Percentiles rank a stretch among this genome's conserved stretches.
Evolutionary conservation across 225 moss, liverwort and hornwort species (phyloP).

Genomic region (Polytrichum formosum): DNA sequence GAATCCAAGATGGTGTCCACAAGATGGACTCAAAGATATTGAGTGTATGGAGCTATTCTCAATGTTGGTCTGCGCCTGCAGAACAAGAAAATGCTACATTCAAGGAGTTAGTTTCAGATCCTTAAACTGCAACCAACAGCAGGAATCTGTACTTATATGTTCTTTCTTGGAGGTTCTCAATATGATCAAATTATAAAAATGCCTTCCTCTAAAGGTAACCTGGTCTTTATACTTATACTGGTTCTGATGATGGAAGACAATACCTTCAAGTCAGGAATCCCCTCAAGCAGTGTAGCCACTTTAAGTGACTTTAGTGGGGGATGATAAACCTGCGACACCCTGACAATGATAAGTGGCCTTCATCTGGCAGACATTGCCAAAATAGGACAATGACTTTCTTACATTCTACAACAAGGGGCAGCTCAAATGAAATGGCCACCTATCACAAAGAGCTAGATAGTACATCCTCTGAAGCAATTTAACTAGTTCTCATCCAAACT

Average conservation of each 20-base stretch:
- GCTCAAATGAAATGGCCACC: too few species aligned
- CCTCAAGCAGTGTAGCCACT: constrained; percentile 53
- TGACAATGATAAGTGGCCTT: not conserved
- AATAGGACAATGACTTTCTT: too few species aligned
- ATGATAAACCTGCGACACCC: constrained; percentile 60
- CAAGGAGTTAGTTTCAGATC: too few species aligned
- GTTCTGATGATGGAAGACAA: constrained; percentile 2
- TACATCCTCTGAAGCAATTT: not conserved
- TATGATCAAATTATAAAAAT: not conserved
- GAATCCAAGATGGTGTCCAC: constrained; percentile 80
- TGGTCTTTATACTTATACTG: not conserved
- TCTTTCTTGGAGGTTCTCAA: not conserved
- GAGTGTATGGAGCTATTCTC: constrained; percentile 73
- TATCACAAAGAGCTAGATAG: not conserved
- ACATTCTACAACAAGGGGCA: too few species aligned
- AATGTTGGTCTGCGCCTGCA: constrained; percentile 80
- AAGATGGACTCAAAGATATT: constrained; percentile 69
- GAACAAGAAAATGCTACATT: constrained; percentile 9
- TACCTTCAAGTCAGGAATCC: constrained; percentile 65
- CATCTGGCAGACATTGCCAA: not conserved
- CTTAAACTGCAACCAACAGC: not conserved
- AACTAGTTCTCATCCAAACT: not conserved
- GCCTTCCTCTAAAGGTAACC: not conserved
- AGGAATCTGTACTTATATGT: not conserved
- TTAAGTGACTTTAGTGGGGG: constrained; percentile 65